Evolutionary conservation across 1,139 yeast species (phyloP), one percentile per base, ranked within the genome.

Genomic region (Barnettozyma hawaiiensis): DNA sequence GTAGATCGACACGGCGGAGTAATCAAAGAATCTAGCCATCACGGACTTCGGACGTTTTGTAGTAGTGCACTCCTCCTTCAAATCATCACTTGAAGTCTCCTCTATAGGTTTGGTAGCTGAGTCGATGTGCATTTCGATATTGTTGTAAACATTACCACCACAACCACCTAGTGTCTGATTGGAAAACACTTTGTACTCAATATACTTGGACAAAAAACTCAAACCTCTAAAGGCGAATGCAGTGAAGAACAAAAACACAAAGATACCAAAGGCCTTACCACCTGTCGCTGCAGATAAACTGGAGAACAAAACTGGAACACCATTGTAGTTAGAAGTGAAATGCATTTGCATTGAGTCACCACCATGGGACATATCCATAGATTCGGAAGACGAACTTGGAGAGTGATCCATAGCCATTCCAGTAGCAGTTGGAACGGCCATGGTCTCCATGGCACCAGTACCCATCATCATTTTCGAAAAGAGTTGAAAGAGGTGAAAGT

Each of bases 221-320:
- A 80, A 47, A 5, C 83, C 81, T 55, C 84, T 72, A 45, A 79
- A 69, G 33, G 71, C 62, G 52, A 83, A 75, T 0, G 81, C 81
- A 12, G 76, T 65, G 28, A 73, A 70, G 54, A 83, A 75, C 26
- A 84, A 59, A 26, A 80, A 64, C 33, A 79, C 62, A 55, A 82
- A 84, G 18, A 84, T 81, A 27, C 90, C 94, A 59, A 83, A 83
- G 0, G 85, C 89, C 45, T 74, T 71, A 12, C 71, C 87, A 21
- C 73, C 74, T 37, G 64, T 67, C 3, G 64, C 50, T 4, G 92
- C 90, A 15, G 57, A 52, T 40, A 84, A 62, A 1, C 63, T 62
- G 46, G 69, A 62, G 65, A 83, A 83, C 9, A 83, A 54, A 1
- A 84, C 85, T 0, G 90, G 86, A 53, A 77, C 76, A 41, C 68